These are phyloP conservation scores for Cymbidium sinense DNA, from an alignment of 106 monocot species.

Conservation along the genomic window DNA sequence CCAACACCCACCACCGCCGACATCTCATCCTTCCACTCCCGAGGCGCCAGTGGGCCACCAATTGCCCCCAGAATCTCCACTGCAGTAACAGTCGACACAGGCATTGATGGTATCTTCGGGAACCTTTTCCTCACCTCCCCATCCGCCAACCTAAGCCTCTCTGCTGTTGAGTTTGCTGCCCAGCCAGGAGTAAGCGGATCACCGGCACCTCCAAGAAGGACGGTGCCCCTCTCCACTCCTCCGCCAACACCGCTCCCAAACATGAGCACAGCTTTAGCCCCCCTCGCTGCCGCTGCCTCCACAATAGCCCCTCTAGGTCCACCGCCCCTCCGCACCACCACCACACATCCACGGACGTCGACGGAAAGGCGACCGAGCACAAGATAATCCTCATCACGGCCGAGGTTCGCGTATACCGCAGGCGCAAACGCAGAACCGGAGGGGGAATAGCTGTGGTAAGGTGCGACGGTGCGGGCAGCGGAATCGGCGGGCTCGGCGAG, in stretches of 20 bases:
- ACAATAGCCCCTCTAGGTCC: slow-evolving; percentile 59
- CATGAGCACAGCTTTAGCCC: slow-evolving; percentile 60
- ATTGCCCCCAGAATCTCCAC: slow-evolving; percentile 42
- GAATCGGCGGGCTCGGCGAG: slow-evolving; percentile 52
- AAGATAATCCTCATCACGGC: slow-evolving; percentile 52
- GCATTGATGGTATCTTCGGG: slow-evolving; percentile 82
- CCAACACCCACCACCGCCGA: slow-evolving; percentile 26
- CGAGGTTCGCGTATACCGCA: slow-evolving; percentile 56
- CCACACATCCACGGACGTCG: slow-evolving; percentile 35
- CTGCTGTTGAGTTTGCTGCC: slow-evolving; percentile 28
- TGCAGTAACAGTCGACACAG: slow-evolving; percentile 36
- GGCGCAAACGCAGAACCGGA: slow-evolving; percentile 44
- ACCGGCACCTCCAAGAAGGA: slow-evolving; percentile 45
- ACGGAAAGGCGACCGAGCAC: slow-evolving; percentile 38
- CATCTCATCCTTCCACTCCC: slow-evolving; percentile 37
- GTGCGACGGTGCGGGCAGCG: slow-evolving; percentile 15
- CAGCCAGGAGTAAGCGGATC: slow-evolving; percentile 84
- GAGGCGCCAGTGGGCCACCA: slow-evolving; percentile 46
- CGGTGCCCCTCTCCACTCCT: slow-evolving; percentile 76
- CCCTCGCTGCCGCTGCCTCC: slow-evolving; percentile 43
- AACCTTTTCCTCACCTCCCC: slow-evolving; percentile 47
- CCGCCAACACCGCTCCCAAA: slow-evolving; percentile 26
- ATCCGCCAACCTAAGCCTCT: slow-evolving; percentile 39
- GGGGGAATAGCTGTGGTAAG: slow-evolving; percentile 82
- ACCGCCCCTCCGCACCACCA: slow-evolving; percentile 35